Evolutionary conservation across 2,329 filamentous ascomycete species (phyloP).

Genomic region (Fusarium coffeatum): DNA sequence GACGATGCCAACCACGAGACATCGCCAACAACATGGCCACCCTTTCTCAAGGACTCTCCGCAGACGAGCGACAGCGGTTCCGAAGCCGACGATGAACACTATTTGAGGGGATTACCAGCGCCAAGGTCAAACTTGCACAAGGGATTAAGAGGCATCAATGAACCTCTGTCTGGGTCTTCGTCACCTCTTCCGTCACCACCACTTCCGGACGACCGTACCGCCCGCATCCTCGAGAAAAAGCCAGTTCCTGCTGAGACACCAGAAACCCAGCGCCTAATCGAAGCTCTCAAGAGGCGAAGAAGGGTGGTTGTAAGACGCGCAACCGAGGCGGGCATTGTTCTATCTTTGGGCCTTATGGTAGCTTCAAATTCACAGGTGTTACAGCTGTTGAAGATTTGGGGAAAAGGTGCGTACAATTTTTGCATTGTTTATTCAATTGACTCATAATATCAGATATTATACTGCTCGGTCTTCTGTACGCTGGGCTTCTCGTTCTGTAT

Average conservation of each 20-base stretch:
- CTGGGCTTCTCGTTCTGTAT: constrained; percentile 63
- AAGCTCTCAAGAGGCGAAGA: constrained; percentile 57
- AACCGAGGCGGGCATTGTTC: constrained; percentile 65
- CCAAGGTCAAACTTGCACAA: constrained; percentile 80
- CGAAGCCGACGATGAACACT: constrained; percentile 93
- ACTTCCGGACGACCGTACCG: constrained; percentile 56
- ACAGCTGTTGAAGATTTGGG: constrained; percentile 60
- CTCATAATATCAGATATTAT: constrained; percentile 56
- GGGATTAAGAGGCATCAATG: constrained; percentile 74
- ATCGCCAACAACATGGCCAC: constrained; percentile 44
- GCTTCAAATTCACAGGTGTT: constrained; percentile 60
- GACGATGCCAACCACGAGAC: constrained; percentile 37
- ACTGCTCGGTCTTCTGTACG: constrained; percentile 52
- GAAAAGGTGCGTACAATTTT: constrained; percentile 56
- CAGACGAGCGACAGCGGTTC: constrained; percentile 89
- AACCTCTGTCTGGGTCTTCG: constrained; percentile 63
- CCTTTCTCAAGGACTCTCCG: constrained; percentile 63
- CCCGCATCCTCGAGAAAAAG: constrained; percentile 39
- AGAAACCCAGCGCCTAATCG: constrained; percentile 39
- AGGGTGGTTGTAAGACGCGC: constrained; percentile 65
- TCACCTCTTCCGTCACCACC: constrained; percentile 66
- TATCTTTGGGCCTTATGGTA: constrained; percentile 61
- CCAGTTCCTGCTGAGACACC: constrained; percentile 22
- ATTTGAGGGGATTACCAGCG: constrained; percentile 85
- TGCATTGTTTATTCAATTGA: background rate